phyloP scores from a whole-genome alignment of 1,284 basidiomycete species.

The Microbotryum scabiosae region DNA sequence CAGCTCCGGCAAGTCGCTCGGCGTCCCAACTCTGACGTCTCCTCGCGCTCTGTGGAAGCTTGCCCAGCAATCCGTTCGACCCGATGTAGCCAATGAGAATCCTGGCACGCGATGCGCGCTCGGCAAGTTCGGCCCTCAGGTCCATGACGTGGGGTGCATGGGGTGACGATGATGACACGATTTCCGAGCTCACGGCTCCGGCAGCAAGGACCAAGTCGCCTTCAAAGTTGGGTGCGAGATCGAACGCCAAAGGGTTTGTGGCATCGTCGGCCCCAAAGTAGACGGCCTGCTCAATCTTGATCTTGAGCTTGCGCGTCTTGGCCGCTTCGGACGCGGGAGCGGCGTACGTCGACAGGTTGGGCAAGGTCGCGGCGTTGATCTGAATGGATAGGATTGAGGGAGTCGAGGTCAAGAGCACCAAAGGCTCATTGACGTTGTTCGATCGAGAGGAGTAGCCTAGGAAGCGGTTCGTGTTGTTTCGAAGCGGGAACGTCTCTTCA shows the following conservation, averaged over 20 bases:
- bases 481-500: constrained; percentile 40
- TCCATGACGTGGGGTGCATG: constrained; percentile 71
- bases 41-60: constrained; percentile 71
- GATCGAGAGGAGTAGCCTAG: constrained; percentile 33
- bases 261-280: constrained; percentile 52
- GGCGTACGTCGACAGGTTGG: constrained; percentile 1
- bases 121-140: constrained; percentile 65
- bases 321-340: constrained; percentile 28
- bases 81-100: constrained; percentile 83
- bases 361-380: constrained; percentile 20
- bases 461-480: constrained; percentile 36
- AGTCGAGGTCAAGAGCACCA: constrained; percentile 36
- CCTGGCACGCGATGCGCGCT: constrained; percentile 63
- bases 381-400: constrained; percentile 33
- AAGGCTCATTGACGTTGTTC: constrained; percentile 22
- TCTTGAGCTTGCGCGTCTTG: constrained; percentile 54
- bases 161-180: constrained; percentile 59
- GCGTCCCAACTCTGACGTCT: constrained; percentile 73
- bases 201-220: constrained; percentile 73
- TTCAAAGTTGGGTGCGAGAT: constrained; percentile 65
- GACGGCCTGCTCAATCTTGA: constrained; percentile 79
- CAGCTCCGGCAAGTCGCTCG: constrained; percentile 74
- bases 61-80: constrained; percentile 65
- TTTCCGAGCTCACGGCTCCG: constrained; percentile 64
- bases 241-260: constrained; percentile 75